phyloP scores from a whole-genome alignment of 305 asterid genomes.

The Solanum hybrid region DNA sequence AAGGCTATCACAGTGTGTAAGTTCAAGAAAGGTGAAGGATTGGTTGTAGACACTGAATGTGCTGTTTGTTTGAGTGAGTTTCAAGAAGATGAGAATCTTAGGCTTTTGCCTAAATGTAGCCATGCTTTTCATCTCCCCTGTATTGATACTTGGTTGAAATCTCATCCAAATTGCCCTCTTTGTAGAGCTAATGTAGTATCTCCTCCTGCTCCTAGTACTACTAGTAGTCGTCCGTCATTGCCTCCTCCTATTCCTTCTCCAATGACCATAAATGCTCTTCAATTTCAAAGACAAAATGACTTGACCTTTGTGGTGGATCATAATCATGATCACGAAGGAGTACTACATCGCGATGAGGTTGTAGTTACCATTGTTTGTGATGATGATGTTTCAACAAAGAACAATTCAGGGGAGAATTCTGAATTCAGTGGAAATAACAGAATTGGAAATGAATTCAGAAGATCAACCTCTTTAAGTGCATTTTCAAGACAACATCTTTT shows the following conservation, averaged over 20 bases:
- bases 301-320: conserved; percentile 42
- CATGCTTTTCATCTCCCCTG: conserved; percentile 78
- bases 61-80: conserved; percentile 70
- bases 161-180: conserved; percentile 59
- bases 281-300: conserved; percentile 29
- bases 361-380: conserved; percentile 9
- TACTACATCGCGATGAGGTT: conserved; percentile 8
- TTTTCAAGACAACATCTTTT: conserved; percentile 7
- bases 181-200: conserved; percentile 39
- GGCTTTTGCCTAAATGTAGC: conserved; percentile 68
- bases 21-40: conserved; percentile 44
- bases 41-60: conserved; percentile 60
- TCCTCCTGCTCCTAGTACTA: conserved; percentile 4
- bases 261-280: conserved; percentile 24
- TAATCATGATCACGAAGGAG: conserved; percentile 21
- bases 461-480: conserved; percentile 20
- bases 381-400: not conserved
- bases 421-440: not conserved
- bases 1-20: conserved; percentile 49
- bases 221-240: conserved; percentile 11
- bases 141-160: conserved; percentile 66
- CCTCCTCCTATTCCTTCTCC: conserved; percentile 7
- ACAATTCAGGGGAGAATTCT: not conserved
- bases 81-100: conserved; percentile 51
- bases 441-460: conserved; percentile 2